A percentile compares a stretch with the other conserved stretches of the same genome.
Conservation (phyloP, 805 yeast genomes). For the Spathaspora sp. region DNA sequence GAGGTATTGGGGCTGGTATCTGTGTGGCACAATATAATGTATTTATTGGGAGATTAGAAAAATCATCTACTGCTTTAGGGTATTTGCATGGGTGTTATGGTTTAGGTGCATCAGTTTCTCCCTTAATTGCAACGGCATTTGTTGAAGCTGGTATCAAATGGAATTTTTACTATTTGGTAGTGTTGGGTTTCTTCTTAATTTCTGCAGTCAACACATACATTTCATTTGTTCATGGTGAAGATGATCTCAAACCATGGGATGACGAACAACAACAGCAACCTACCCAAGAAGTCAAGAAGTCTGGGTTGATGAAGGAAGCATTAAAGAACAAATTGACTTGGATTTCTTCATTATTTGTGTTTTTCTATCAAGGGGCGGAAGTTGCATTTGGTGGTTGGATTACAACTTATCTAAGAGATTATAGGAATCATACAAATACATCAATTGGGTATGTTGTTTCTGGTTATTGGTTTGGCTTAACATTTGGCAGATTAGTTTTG, state of each 20-base stretch:
- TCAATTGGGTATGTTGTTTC: slow-evolving; percentile 58
- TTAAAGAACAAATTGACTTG: slow-evolving; percentile 40
- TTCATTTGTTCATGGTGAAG: slow-evolving; percentile 48
- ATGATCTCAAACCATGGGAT: slow-evolving; percentile 39
- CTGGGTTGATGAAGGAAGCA: slow-evolving; percentile 31
- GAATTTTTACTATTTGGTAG: slow-evolving; percentile 52
- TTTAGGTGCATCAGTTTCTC: slow-evolving; percentile 66
- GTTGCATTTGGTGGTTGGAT: slow-evolving; percentile 71
- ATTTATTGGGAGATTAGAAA: slow-evolving; percentile 46
- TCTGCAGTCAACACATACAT: slow-evolving; percentile 30
- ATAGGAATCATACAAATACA: slow-evolving; percentile 43
- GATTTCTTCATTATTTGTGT: slow-evolving; percentile 49
- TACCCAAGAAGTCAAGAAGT: background rate
- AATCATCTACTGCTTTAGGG: slow-evolving; percentile 58
- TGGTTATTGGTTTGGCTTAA: slow-evolving; percentile 70
- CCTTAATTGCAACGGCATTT: slow-evolving; percentile 59
- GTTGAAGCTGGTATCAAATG: slow-evolving; percentile 47
- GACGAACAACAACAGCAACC: slow-evolving; percentile 8
- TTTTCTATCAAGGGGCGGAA: slow-evolving; percentile 68
- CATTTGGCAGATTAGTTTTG: slow-evolving; percentile 56
- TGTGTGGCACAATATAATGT: slow-evolving; percentile 50
- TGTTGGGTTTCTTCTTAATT: slow-evolving; percentile 34
- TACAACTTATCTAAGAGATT: slow-evolving; percentile 55
- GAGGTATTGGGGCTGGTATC: slow-evolving; percentile 55
- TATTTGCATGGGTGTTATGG: slow-evolving; percentile 69